Percentiles rank a stretch among this genome's conserved stretches.
Conservation (phyloP, 805 yeast genomes). For the Pichia membranifaciens region DNA sequence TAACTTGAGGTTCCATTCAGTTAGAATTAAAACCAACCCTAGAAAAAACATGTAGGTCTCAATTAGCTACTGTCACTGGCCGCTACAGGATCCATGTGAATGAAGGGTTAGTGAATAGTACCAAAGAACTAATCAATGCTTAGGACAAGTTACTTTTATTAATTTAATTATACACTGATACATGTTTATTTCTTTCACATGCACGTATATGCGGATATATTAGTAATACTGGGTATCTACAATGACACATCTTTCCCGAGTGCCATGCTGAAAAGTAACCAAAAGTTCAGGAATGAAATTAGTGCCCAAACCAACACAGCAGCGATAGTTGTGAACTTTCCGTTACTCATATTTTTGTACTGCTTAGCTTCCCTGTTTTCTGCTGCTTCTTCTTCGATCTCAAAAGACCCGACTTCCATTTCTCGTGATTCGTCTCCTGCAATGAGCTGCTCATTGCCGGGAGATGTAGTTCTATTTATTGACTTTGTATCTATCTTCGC, state of each 20-base stretch:
- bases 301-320: slow-evolving; percentile 65
- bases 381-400: neutral
- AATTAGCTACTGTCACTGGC: too few species aligned
- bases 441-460: neutral
- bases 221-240: neutral
- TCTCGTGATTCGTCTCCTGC: neutral
- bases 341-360: slow-evolving; percentile 66
- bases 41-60: too few species aligned
- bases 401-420: slow-evolving; percentile 1
- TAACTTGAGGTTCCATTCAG: too few species aligned
- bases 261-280: slow-evolving; percentile 44
- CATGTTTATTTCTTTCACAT: neutral
- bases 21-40: too few species aligned
- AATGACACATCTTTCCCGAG: slow-evolving; percentile 30
- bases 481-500: neutral
- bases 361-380: neutral
- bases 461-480: neutral
- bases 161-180: too few species aligned
- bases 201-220: neutral
- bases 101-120: too few species aligned
- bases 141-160: too few species aligned
- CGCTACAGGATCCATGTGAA: too few species aligned
- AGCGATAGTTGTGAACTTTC: slow-evolving; percentile 43
- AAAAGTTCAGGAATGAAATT: slow-evolving; percentile 66
- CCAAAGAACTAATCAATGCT: too few species aligned